Percentiles rank a stretch among this genome's conserved stretches.
Evolutionary conservation across 192 early-diverging fungal genomes (phyloP).

Genomic region (Backusella westeae): DNA sequence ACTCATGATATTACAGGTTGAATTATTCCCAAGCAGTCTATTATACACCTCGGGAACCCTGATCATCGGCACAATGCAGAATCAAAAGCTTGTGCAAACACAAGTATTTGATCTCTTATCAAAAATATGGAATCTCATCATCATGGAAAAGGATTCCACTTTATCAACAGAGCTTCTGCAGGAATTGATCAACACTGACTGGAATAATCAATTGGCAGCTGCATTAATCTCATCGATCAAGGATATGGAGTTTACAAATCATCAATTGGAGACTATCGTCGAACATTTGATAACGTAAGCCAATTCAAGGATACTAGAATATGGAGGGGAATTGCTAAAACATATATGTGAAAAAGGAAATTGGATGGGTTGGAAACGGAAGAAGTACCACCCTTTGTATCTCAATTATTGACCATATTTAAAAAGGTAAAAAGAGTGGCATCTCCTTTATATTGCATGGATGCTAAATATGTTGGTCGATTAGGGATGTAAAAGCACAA

Average conservation of each 20-base stretch:
- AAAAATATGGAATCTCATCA: conserved; percentile 23
- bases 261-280: conserved; percentile 14
- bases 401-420: conserved; percentile 65
- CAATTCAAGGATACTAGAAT: background rate
- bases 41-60: background rate
- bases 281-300: conserved; percentile 12
- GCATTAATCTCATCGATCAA: conserved; percentile 24
- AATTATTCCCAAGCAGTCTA: background rate
- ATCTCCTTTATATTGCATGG: background rate
- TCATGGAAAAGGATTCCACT: background rate
- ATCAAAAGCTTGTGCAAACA: conserved; percentile 10
- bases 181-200: conserved; percentile 9
- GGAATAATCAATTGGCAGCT: conserved; percentile 19
- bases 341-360: conserved; percentile 23
- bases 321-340: background rate
- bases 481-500: conserved; percentile 55
- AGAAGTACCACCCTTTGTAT: conserved; percentile 64
- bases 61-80: conserved; percentile 8
- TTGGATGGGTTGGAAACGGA: conserved; percentile 45
- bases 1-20: conserved; percentile 9
- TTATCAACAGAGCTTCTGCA: conserved; percentile 7
- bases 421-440: conserved; percentile 42
- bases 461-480: background rate
- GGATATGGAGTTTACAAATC: conserved; percentile 24
- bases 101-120: conserved; percentile 29